phyloP scores from a whole-genome alignment of 2,329 filamentous ascomycete genomes.

The Cytospora piceicola region DNA sequence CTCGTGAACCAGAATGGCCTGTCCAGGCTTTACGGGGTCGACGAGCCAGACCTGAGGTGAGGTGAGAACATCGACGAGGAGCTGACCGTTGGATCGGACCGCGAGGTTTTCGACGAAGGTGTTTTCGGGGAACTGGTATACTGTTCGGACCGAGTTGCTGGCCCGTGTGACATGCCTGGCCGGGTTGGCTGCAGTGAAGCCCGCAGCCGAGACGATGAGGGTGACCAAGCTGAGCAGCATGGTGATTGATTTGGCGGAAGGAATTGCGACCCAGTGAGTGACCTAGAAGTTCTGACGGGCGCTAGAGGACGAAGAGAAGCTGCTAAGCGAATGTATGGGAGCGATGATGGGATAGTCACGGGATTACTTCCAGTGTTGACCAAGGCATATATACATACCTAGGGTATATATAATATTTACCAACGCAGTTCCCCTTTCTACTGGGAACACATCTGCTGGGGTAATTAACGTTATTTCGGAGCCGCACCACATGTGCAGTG shows the following conservation, averaged over 20 bases:
- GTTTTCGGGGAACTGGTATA: slow-evolving; percentile 27
- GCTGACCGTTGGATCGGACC: slow-evolving; percentile 41
- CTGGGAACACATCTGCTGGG: not conserved
- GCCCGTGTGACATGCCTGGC: not conserved
- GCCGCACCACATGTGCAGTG: not conserved
- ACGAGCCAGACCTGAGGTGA: slow-evolving; percentile 41
- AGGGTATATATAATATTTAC: not conserved
- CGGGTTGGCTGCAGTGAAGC: not conserved
- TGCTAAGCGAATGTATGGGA: not conserved
- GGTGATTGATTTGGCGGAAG: not conserved
- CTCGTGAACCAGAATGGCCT: slow-evolving; percentile 36
- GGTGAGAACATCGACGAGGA: slow-evolving; percentile 42
- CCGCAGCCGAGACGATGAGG: not conserved
- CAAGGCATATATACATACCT: not conserved
- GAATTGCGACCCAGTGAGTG: not conserved
- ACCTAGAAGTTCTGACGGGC: not conserved
- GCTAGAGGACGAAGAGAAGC: not conserved
- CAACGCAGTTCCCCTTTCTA: not conserved
- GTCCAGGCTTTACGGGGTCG: slow-evolving; percentile 34
- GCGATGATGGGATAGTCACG: not conserved
- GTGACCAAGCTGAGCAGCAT: not conserved
- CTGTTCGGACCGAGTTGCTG: not conserved
- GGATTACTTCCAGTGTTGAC: not conserved
- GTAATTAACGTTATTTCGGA: not conserved
- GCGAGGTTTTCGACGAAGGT: slow-evolving; percentile 42